Conservation (phyloP, 441 rosid genomes). For the Gossypium davidsonii region DNA sequence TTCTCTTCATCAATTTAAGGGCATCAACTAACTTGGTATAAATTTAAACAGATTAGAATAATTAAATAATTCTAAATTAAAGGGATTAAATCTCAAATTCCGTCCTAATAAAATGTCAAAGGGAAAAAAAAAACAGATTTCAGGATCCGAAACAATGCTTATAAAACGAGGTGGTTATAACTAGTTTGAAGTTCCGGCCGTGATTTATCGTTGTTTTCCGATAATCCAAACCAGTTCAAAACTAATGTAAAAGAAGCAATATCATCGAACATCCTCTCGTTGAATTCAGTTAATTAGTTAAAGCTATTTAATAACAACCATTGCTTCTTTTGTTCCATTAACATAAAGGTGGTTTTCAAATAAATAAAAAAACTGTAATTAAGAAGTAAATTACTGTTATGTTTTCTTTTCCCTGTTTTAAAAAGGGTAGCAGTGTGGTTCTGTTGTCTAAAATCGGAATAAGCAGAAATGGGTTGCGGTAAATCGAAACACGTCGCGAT, state of each 20-base stretch:
- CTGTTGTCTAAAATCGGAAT: neutral
- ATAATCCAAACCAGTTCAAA: neutral
- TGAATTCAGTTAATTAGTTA: neutral
- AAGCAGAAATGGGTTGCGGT: constrained; percentile 52
- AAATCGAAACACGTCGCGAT: constrained; percentile 66
- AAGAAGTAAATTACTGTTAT: neutral
- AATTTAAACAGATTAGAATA: too few relatives aligned
- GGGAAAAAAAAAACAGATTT: too few relatives aligned
- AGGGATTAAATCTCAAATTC: too few relatives aligned
- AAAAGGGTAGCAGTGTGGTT: neutral
- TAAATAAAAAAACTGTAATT: neutral
- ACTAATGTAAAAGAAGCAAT: neutral
- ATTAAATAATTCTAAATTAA: too few relatives aligned
- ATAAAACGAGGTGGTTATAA: too few relatives aligned
- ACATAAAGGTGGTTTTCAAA: constrained; percentile 18
- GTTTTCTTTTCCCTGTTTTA: neutral
- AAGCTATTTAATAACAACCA: neutral
- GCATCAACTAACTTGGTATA: too few relatives aligned
- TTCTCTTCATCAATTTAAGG: too few relatives aligned
- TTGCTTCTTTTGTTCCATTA: neutral
- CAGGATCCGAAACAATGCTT: too few relatives aligned
- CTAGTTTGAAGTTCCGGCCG: neutral
- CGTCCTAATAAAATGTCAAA: too few relatives aligned
- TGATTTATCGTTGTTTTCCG: neutral
- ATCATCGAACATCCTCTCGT: neutral